A percentile compares a stretch with the other conserved stretches of the same genome.
phyloP scores from a whole-genome alignment of 768 basidiomycete genomes.

The Collybia mongolica region DNA sequence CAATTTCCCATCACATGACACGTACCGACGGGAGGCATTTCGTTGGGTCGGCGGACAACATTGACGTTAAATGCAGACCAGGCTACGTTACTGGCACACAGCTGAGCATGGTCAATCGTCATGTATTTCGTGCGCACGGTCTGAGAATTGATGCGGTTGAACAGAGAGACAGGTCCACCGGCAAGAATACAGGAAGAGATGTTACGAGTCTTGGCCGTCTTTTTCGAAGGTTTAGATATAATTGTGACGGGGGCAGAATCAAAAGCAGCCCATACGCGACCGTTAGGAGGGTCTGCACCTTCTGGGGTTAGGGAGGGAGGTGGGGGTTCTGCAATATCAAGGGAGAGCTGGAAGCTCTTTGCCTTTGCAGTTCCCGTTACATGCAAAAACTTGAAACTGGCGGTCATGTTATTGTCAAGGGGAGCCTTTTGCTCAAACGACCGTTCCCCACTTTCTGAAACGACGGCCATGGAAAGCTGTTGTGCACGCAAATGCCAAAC shows the following conservation, averaged over 20 bases:
- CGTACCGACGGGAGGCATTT: conserved; percentile 64
- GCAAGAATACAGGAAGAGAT: conserved; percentile 88
- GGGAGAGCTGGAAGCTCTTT: conserved; percentile 84
- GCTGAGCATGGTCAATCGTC: conserved; percentile 81
- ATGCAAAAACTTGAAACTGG: conserved; percentile 90
- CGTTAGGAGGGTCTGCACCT: conserved; percentile 44
- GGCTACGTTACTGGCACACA: conserved; percentile 86
- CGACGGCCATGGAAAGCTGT: conserved; percentile 82
- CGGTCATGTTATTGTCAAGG: conserved; percentile 80
- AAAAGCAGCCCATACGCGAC: conserved; percentile 88
- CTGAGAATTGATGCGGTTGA: conserved; percentile 96
- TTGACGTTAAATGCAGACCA: conserved; percentile 97
- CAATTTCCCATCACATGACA: conserved; percentile 52
- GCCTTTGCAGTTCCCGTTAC: conserved; percentile 87
- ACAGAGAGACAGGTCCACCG: conserved; percentile 87
- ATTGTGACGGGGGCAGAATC: conserved; percentile 91
- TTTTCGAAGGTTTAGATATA: conserved; percentile 97
- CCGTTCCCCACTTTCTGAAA: conserved; percentile 80
- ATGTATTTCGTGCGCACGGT: conserved; percentile 97
- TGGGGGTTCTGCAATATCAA: conserved; percentile 81
- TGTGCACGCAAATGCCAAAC: conserved; percentile 81
- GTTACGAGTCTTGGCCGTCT: conserved; percentile 93
- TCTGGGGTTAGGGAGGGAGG: conserved; percentile 46
- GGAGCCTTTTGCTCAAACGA: conserved; percentile 84
- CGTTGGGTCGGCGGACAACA: conserved; percentile 74